Evolutionary conservation across 495 filamentous ascomycete species (phyloP), one percentile per base, ranked within the genome.

Genomic region (Schizothecium vesticola): DNA sequence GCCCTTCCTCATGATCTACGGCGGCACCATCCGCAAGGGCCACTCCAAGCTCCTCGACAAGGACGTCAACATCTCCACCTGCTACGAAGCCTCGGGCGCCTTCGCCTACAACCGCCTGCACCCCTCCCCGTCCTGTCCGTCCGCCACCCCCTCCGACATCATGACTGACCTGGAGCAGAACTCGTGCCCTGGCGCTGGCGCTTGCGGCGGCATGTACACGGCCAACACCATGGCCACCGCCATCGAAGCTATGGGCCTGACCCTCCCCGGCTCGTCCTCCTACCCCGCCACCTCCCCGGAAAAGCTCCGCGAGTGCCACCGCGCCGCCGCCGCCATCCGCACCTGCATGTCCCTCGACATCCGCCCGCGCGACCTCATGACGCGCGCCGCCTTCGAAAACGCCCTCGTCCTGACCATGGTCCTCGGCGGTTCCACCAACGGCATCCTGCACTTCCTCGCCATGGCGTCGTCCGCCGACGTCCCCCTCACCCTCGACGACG

Each of bases 141-240:
- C 78, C 13, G 76, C 81, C 56, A 91, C 85, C 3, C 84, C 91
- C 29, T 88, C 88, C 66, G 92, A 97, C 56, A 86, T 97, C 65
- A 88, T 97, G 83, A 88, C 90, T 60, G 95, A 97, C 76, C 84
- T 99, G 33, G 91, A 96, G 79, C 84, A 83, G 59, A 83, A 97
- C 71, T 89, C 94, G 4, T 97, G 95, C 77, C 95, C 95, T 25
- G 93, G 92, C 16, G 88, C 91, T 16, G 94, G 94, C 33, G 94
- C 93, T n/a, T 99, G 95, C 73, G 95, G 95, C 70, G 95, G 95
- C 61, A 99, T 99, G 92, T 87, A 91, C 79, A 99, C 95, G 3
- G 95, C 95, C 65, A 99, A 99, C 78, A 97, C 95, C 2, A 97
- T 99, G 94, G 91, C 92, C 6, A 96, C 93, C 0, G 93, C 93